Base-by-base conservation (phyloP, 2,329 filamentous ascomycete genomes). In the Chaetomium globosum region DNA sequence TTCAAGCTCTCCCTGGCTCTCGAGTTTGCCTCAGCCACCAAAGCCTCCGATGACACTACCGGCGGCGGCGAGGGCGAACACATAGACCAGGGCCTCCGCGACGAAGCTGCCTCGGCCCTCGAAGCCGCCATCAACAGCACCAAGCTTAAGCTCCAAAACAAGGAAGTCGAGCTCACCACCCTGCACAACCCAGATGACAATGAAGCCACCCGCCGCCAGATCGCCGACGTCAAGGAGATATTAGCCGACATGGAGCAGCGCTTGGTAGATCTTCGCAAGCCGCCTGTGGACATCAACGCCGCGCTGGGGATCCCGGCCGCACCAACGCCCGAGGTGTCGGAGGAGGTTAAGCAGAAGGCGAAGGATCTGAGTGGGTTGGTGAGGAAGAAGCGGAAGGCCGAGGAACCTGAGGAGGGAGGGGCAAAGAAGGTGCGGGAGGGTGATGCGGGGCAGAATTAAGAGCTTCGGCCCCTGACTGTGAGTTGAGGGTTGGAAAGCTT, bases 1-100 rank as follows among this genome's bases (percentile, higher is more conserved):
- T 99, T 91, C 82, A 98, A 97, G 79, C 88, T 99, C 30, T 97
- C 94, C 0, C 85, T 99, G 19, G 95, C 95, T 0, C 85, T 99
- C 31, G 95, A 99, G 75, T 98, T 98, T 72, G 92, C 92, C 4
- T 95, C 92, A 0, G 87, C 95, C 54, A 91, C 88, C 6, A 83
- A 82, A 21, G 82, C 85, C 1, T 78, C 82, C 13, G 84, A 84
- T 19, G 82, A 85, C 53, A 26, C 21, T 46, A 28, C 23, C 57
- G 78, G 80, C 30, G 76, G 74, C 55, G 70, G 69, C 67, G 65
- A 77, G 63, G 60, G 72, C 65, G 70, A 85, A 79, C 78, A 81
- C 5, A 81, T 93, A 63, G 89, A 93, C 74, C 88, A 92, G 76
- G 80, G 78, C 16, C 80, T 93, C 73, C 85, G 90, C 58, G 86